These are phyloP conservation scores for Puccinia polysora DNA, from an alignment of 1,284 basidiomycete genomes.

Conservation along the genomic window DNA sequence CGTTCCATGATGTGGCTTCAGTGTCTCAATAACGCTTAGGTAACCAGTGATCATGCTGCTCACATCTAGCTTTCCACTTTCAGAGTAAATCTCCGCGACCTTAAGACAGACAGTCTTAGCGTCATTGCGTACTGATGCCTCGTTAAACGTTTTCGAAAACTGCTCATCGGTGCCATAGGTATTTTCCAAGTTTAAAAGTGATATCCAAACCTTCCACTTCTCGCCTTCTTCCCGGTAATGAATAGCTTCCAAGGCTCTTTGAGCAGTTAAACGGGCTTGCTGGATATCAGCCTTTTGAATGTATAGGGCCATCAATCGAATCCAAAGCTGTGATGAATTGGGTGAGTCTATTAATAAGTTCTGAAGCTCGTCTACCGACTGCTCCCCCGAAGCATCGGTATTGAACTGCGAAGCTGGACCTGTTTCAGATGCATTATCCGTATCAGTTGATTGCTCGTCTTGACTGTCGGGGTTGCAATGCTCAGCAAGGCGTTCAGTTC, in stretches of 20 bases:
- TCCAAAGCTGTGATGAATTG: conserved; percentile 96
- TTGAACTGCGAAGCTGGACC: neutral
- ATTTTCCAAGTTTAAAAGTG: conserved; percentile 90
- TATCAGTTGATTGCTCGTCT: conserved; percentile 7
- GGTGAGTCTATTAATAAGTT: conserved; percentile 89
- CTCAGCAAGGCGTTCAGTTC: neutral
- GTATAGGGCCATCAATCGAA: conserved; percentile 99
- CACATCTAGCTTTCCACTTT: conserved; percentile 75
- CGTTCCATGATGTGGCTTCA: neutral
- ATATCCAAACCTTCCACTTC: conserved; percentile 96
- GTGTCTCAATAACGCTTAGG: neutral
- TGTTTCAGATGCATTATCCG: neutral
- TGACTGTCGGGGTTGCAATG: neutral
- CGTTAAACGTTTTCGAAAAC: conserved; percentile 74
- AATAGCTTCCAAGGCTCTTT: conserved; percentile 79
- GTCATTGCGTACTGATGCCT: conserved; percentile 84
- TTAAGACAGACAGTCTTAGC: conserved; percentile 82
- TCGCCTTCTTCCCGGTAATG: conserved; percentile 94
- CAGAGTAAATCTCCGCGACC: conserved; percentile 75
- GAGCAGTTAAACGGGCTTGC: conserved; percentile 81
- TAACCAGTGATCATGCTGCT: conserved; percentile 46
- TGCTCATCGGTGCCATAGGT: conserved; percentile 80
- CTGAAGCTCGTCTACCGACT: conserved; percentile 91
- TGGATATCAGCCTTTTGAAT: conserved; percentile 91
- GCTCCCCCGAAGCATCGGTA: conserved; percentile 59